Evolutionary conservation across 306 rosid genomes (phyloP).

Genomic region (Vigna unguiculata): DNA sequence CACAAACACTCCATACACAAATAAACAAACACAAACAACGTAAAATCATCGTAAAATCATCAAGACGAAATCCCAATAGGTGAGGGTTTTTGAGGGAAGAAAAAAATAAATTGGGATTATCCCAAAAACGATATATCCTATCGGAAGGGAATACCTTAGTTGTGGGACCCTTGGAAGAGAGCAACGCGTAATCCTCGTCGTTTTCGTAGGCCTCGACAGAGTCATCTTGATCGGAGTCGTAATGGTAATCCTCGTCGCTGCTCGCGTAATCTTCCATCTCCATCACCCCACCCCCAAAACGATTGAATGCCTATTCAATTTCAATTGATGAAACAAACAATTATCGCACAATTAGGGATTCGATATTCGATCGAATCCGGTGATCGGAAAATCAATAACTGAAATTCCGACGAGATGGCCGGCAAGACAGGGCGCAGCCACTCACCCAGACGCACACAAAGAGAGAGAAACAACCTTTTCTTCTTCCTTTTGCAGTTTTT

Average conservation of each 20-base stretch:
- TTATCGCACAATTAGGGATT: slow-evolving; percentile 9
- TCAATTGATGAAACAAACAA: neutral
- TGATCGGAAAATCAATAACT: slow-evolving; percentile 41
- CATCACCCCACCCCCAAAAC: neutral
- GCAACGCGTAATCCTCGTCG: slow-evolving; percentile 61
- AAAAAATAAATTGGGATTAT: slow-evolving; percentile 8
- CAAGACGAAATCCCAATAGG: neutral
- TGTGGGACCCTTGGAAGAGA: slow-evolving; percentile 62
- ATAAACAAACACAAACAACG: neutral
- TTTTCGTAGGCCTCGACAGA: slow-evolving; percentile 61
- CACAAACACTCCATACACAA: neutral
- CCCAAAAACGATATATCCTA: slow-evolving; percentile 6
- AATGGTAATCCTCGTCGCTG: slow-evolving; percentile 68
- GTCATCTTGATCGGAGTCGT: slow-evolving; percentile 80
- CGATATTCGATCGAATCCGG: slow-evolving; percentile 43
- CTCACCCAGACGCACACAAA: neutral
- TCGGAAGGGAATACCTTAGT: slow-evolving; percentile 62
- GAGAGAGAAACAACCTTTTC: slow-evolving; percentile 26
- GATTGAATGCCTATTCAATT: slow-evolving; percentile 25
- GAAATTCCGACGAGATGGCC: slow-evolving; percentile 46
- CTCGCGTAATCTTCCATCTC: slow-evolving; percentile 63
- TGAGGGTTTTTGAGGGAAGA: neutral
- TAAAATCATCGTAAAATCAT: no score
- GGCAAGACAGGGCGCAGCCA: slow-evolving; percentile 20
- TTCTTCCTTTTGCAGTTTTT: neutral